Conservation (phyloP, 345 rosid species). For the Mallotus nudiflorus region DNA sequence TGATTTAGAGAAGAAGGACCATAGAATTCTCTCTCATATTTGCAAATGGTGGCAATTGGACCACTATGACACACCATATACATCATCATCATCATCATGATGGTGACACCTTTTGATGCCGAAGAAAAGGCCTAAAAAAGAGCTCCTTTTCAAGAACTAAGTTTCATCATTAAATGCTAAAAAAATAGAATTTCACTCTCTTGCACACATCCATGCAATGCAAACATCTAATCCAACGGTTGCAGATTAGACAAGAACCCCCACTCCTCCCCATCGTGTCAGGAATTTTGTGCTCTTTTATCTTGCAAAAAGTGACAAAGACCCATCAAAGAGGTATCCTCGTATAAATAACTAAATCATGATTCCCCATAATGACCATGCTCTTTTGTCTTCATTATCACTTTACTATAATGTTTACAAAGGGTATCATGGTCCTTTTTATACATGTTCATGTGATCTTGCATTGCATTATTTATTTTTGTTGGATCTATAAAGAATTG, state of each 20-base stretch:
- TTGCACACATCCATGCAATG: background rate
- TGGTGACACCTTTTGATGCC: too few species aligned
- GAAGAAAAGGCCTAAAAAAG: too few species aligned
- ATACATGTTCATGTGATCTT: background rate
- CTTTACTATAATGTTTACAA: background rate
- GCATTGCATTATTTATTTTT: background rate
- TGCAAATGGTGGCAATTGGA: too few species aligned
- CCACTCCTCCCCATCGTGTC: background rate
- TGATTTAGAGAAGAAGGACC: too few species aligned
- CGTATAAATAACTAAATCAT: background rate
- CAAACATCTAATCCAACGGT: conserved; percentile 10
- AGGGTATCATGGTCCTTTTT: background rate
- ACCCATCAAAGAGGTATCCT: conserved; percentile 15
- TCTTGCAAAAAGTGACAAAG: background rate
- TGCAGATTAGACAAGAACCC: background rate
- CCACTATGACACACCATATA: too few species aligned
- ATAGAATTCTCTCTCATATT: too few species aligned
- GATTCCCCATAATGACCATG: background rate
- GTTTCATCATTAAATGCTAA: conserved; percentile 8
- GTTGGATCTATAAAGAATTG: conserved; percentile 1
- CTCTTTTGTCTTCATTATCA: background rate
- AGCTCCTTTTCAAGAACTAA: background rate
- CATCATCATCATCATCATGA: too few species aligned
- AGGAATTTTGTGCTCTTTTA: conserved; percentile 10
- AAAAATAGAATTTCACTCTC: background rate